Percentiles rank a stretch among this genome's conserved stretches.
These are phyloP conservation scores for Candida pseudoviswanathii DNA, from an alignment of 1,139 yeast genomes.

Conservation along the genomic window DNA sequence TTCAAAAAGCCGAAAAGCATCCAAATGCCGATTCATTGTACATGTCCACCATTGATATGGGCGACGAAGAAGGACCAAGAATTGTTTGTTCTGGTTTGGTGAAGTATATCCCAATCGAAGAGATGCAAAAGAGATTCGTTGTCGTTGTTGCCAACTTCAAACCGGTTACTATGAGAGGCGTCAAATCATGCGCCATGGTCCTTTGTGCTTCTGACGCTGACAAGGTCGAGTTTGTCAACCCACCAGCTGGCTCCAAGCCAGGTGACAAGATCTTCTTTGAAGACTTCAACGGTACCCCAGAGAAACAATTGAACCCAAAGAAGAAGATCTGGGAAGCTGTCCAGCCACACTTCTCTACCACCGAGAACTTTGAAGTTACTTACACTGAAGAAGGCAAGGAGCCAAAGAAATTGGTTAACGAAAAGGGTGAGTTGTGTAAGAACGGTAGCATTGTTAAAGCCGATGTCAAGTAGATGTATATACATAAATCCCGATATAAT, in stretches of 20 bases:
- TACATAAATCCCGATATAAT: background rate
- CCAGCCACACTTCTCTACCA: constrained; percentile 89
- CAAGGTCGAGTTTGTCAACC: constrained; percentile 86
- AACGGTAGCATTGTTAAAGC: constrained; percentile 70
- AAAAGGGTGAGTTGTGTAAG: constrained; percentile 71
- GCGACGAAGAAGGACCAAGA: constrained; percentile 96
- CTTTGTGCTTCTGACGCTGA: constrained; percentile 81
- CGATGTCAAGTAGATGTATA: constrained; percentile 57
- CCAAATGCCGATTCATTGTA: constrained; percentile 97
- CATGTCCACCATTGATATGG: constrained; percentile 94
- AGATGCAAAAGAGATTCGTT: constrained; percentile 50
- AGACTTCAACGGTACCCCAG: constrained; percentile 85
- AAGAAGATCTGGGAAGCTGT: constrained; percentile 96
- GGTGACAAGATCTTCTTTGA: constrained; percentile 97
- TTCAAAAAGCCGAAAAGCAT: constrained; percentile 94
- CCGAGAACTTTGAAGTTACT: constrained; percentile 72
- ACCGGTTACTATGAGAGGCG: constrained; percentile 76
- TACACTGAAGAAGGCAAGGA: constrained; percentile 82
- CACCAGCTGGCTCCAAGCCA: constrained; percentile 91
- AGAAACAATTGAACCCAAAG: constrained; percentile 93
- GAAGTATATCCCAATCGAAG: constrained; percentile 47
- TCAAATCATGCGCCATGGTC: constrained; percentile 95
- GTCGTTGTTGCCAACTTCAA: constrained; percentile 62
- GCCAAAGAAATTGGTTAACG: constrained; percentile 75
- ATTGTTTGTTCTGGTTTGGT: constrained; percentile 93